Evolutionary conservation across 2,329 filamentous ascomycete genomes (phyloP).

Genomic region (Talaromyces sp.): DNA sequence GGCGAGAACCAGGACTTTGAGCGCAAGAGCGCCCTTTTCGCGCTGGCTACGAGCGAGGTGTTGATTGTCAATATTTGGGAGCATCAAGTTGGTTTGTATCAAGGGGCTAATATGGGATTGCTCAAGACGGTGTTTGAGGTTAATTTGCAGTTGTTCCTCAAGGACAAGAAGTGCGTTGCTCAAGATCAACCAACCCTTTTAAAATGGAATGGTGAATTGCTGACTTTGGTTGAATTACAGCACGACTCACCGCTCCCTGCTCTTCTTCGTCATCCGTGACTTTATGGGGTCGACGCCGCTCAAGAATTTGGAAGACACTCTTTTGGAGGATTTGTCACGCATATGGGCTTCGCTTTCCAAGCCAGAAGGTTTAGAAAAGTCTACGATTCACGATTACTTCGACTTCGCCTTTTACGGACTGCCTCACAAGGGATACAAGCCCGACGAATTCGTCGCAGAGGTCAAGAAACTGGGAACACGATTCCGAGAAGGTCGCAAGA

Average conservation of each 20-base stretch:
- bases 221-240: constrained; percentile 39
- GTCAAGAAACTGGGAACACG: constrained; percentile 73
- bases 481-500: constrained; percentile 76
- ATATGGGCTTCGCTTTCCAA: constrained; percentile 94
- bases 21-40: constrained; percentile 95
- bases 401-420: constrained; percentile 96
- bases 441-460: constrained; percentile 79
- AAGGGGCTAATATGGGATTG: constrained; percentile 97
- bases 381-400: constrained; percentile 93
- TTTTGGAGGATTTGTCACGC: constrained; percentile 83
- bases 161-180: constrained; percentile 74
- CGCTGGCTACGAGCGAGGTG: constrained; percentile 93
- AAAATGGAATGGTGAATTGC: neutral
- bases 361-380: constrained; percentile 78
- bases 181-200: neutral
- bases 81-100: constrained; percentile 95
- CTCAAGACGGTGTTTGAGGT: constrained; percentile 99
- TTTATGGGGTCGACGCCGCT: constrained; percentile 90
- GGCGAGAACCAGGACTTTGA: constrained; percentile 99
- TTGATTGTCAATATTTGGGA: constrained; percentile 99
- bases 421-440: constrained; percentile 94
- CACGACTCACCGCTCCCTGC: constrained; percentile 78
- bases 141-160: constrained; percentile 93
- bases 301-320: constrained; percentile 79
- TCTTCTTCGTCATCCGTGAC: constrained; percentile 98